phyloP scores from a whole-genome alignment of 192 early-diverging fungal genomes.

The Mortierella hygrophila region DNA sequence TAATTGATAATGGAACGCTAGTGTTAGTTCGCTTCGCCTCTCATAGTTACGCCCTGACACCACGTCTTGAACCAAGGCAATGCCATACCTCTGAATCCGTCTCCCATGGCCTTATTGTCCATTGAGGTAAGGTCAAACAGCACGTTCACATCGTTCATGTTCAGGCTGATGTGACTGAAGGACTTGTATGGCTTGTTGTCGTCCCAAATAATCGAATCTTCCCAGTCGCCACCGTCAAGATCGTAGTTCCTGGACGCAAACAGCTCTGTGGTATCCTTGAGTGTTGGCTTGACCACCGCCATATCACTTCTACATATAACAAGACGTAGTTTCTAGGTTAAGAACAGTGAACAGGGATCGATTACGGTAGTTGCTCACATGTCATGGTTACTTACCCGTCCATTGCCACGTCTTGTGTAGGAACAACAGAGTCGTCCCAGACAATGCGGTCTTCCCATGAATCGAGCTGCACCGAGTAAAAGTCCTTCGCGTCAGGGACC shows the following conservation, averaged over 20 bases:
- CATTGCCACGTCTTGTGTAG: constrained; percentile 9
- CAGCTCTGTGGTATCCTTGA: constrained; percentile 10
- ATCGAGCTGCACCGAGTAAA: constrained; percentile 80
- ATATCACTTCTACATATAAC: background rate
- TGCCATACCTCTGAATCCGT: constrained; percentile 44
- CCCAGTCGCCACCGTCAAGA: constrained; percentile 78
- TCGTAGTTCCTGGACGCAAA: constrained; percentile 66
- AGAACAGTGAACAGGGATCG: background rate
- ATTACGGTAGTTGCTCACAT: background rate
- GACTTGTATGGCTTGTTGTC: constrained; percentile 65
- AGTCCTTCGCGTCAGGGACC: constrained; percentile 59
- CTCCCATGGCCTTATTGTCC: constrained; percentile 51
- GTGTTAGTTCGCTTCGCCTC: background rate
- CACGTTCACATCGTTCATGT: constrained; percentile 84
- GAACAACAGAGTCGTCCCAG: constrained; percentile 73
- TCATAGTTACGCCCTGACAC: background rate
- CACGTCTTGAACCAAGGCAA: background rate
- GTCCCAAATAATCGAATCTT: constrained; percentile 87
- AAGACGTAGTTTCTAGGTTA: background rate
- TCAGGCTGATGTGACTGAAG: constrained; percentile 67
- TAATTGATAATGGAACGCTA: background rate
- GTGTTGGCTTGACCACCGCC: background rate
- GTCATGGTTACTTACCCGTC: constrained; percentile 1
- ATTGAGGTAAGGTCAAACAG: constrained; percentile 74
- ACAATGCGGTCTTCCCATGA: constrained; percentile 88